Base-by-base conservation (phyloP, 2,329 filamentous ascomycete species). In the Cladophialophora psammophila region DNA sequence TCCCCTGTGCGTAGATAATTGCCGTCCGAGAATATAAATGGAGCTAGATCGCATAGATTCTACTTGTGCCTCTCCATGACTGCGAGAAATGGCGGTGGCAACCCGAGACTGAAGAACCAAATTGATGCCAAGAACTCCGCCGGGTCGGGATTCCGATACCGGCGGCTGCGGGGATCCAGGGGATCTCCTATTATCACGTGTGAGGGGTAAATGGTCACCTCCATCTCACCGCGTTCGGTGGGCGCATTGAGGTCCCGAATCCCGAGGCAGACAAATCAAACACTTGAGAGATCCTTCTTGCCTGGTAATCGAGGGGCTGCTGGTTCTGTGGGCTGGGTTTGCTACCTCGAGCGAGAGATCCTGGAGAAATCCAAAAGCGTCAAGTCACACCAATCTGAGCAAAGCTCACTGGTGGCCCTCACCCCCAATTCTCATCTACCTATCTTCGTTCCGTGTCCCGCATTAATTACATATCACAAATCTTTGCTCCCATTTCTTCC, bases 181-280 rank as follows among this genome's bases (percentile, higher is more conserved):
- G 26, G 15, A 31, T 2, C 9, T 5, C 15, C 6, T 26, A 9
- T 13, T 6, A 15, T 50, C 45, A 50, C 45, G 45, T 50, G 45
- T 26, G 45, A 50, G 45, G 45, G 45, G 45, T 50, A 12, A 18
- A 26, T 20, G 26, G 26, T 26, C 26, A 3, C 26, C 45, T 50
- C 18, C 45, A 26, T 50, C 8, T 26, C 10, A 6, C 18, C 18
- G n/a, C 18, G 18, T 26, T 50, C 45, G 26, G 26, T 50, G 45
- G 45, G 20, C 18, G 45, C 45, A 50, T 31, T 9, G 18, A 26
- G 5, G 45, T 26, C 45, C 45, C 45, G 45, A 50, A 50, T 12
- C 45, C 45, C 45, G 45, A 50, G 45, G 45, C 45, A 50, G 45
- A 50, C 45, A 50, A 50, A 50, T 50, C 45, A 50, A 50, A 26